Evolutionary conservation across 2,329 filamentous ascomycete species (phyloP).

Genomic region (Endoconidiophora polonica): DNA sequence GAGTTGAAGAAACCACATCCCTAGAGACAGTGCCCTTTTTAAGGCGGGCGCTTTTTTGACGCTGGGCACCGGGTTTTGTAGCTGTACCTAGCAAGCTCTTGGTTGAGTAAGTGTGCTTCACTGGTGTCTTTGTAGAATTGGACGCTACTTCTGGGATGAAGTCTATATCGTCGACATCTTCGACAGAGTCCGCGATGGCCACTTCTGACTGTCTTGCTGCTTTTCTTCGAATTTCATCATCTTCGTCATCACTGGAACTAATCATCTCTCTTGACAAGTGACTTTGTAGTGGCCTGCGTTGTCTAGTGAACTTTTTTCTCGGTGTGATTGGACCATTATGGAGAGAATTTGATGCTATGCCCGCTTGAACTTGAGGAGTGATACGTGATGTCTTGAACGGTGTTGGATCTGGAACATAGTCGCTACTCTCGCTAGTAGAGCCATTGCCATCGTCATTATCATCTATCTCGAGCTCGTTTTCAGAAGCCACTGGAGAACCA

Average conservation of each 20-base stretch:
- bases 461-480: not conserved
- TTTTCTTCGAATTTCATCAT: not conserved
- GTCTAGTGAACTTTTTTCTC: not conserved
- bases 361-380: too few relatives aligned
- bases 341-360: too few relatives aligned
- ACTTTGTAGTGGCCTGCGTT: not conserved
- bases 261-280: not conserved
- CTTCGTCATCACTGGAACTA: conserved; percentile 2
- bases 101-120: not conserved
- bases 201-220: too few relatives aligned
- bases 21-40: not conserved
- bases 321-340: not conserved
- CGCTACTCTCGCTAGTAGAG: too few relatives aligned
- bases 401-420: too few relatives aligned
- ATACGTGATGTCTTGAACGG: too few relatives aligned
- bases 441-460: not conserved
- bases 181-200: too few relatives aligned
- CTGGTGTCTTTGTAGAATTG: not conserved
- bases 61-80: not conserved
- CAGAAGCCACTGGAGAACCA: conserved; percentile 1
- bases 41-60: not conserved
- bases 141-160: not conserved
- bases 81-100: not conserved
- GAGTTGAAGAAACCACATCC: too few relatives aligned
- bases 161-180: not conserved